phyloP scores from a whole-genome alignment of 2,329 filamentous ascomycete genomes.

The Phyllosticta ampelicida region DNA sequence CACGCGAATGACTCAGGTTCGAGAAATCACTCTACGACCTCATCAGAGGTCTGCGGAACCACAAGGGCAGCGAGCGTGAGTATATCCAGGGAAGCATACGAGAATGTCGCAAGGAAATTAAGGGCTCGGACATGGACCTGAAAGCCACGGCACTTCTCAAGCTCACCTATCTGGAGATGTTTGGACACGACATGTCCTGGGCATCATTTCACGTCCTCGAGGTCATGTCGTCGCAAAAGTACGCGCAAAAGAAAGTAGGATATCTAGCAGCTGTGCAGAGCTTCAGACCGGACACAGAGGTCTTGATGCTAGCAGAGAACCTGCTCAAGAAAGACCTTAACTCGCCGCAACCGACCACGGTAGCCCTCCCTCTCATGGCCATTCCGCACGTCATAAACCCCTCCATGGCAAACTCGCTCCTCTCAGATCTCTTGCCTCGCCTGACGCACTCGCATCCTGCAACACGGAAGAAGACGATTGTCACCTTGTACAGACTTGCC shows the following conservation, averaged over 20 bases:
- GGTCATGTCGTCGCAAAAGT: conserved; percentile 95
- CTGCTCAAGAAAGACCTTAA: conserved; percentile 88
- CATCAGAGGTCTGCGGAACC: conserved; percentile 87
- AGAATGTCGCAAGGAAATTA: conserved; percentile 91
- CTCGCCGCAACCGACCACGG: conserved; percentile 60
- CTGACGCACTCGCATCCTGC: conserved; percentile 75
- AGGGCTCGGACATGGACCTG: conserved; percentile 88
- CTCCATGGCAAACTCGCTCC: conserved; percentile 78
- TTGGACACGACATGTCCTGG: conserved; percentile 99
- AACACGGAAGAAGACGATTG: conserved; percentile 90
- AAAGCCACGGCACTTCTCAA: conserved; percentile 95
- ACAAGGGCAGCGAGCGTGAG: conserved; percentile 89
- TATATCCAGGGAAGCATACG: conserved; percentile 89
- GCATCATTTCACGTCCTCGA: conserved; percentile 96
- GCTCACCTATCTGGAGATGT: conserved; percentile 96
- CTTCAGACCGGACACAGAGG: conserved; percentile 90
- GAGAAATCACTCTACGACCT: conserved; percentile 99
- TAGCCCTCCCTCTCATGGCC: conserved; percentile 75
- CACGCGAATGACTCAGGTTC: conserved; percentile 53
- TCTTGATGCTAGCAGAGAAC: conserved; percentile 95
- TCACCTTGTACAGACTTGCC: conserved; percentile 85
- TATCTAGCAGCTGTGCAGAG: conserved; percentile 94
- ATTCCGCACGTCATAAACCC: conserved; percentile 94
- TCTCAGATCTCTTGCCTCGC: conserved; percentile 76
- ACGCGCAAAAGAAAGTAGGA: conserved; percentile 87